Percentiles rank a stretch among this genome's conserved stretches.
These are phyloP conservation scores for Colletotrichum ledebouriae DNA, from an alignment of 2,329 filamentous ascomycete genomes.

Conservation along the genomic window DNA sequence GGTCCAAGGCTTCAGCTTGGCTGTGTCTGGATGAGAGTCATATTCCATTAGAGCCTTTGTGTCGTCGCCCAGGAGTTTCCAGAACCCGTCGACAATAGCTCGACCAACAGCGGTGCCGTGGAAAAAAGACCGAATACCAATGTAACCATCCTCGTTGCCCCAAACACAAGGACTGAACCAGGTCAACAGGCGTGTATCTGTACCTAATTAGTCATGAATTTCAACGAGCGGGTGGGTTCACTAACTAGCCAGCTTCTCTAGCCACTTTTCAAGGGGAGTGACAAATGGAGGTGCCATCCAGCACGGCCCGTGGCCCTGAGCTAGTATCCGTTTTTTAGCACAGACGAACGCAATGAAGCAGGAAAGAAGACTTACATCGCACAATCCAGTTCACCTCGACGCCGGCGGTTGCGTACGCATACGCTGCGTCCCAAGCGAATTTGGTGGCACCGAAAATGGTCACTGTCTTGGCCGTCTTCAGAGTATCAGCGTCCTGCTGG, in stretches of 20 bases:
- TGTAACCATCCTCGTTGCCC: conserved; percentile 73
- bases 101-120: conserved; percentile 70
- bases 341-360: no score
- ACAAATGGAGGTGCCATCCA: conserved; percentile 73
- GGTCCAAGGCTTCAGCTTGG: conserved; percentile 69
- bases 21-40: conserved; percentile 64
- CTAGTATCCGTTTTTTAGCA: conserved; percentile 39
- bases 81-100: conserved; percentile 68
- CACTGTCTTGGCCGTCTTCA: conserved; percentile 58
- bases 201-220: not conserved
- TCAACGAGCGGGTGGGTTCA: conserved; percentile 19
- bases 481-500: conserved; percentile 53
- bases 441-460: conserved; percentile 75
- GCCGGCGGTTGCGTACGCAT: conserved; percentile 68
- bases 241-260: conserved; percentile 74
- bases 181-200: conserved; percentile 73
- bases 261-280: conserved; percentile 74
- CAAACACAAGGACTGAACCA: conserved; percentile 84
- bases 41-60: conserved; percentile 66
- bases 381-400: conserved; percentile 72
- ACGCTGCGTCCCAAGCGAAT: conserved; percentile 74
- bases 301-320: conserved; percentile 67
- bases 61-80: conserved; percentile 68
- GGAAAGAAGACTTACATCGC: conserved; percentile 53
- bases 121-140: conserved; percentile 65